These are phyloP conservation scores for Blastobotrys illinoisensis DNA, from an alignment of 1,139 yeast species.

Conservation along the genomic window DNA sequence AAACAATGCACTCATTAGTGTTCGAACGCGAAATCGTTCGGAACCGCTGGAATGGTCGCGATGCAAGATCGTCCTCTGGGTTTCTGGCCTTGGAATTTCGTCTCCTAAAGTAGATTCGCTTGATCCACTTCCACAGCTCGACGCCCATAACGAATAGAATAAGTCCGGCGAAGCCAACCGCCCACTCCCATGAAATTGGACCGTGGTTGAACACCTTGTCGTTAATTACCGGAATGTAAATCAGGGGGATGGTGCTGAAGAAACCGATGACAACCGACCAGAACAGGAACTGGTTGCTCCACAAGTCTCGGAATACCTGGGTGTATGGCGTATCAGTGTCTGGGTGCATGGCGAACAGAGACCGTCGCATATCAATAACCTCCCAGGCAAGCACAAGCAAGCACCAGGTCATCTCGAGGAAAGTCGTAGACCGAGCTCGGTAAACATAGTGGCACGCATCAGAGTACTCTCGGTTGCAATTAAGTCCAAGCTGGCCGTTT, in stretches of 20 bases:
- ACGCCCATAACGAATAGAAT: slow-evolving; percentile 53
- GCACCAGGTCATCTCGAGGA: slow-evolving; percentile 88
- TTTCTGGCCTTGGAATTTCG: slow-evolving; percentile 5
- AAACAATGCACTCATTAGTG: neutral
- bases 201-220: slow-evolving; percentile 68
- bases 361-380: slow-evolving; percentile 69
- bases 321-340: slow-evolving; percentile 57
- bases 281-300: slow-evolving; percentile 73
- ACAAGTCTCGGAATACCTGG: slow-evolving; percentile 56
- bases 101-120: slow-evolving; percentile 46
- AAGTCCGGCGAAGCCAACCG: slow-evolving; percentile 62
- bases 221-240: slow-evolving; percentile 85
- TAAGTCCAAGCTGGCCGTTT: slow-evolving; percentile 57
- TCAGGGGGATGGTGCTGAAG: slow-evolving; percentile 70
- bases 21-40: neutral
- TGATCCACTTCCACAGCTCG: slow-evolving; percentile 63
- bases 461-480: slow-evolving; percentile 52
- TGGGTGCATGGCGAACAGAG: slow-evolving; percentile 71
- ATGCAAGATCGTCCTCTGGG: slow-evolving; percentile 6
- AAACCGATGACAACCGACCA: slow-evolving; percentile 79
- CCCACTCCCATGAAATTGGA: slow-evolving; percentile 81
- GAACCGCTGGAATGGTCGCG: slow-evolving; percentile 2
- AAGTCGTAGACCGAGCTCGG: slow-evolving; percentile 74
- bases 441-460: slow-evolving; percentile 60
- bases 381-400: slow-evolving; percentile 87